Base-by-base conservation (phyloP, 495 filamentous ascomycete genomes). In the Penicillium desertorum region DNA sequence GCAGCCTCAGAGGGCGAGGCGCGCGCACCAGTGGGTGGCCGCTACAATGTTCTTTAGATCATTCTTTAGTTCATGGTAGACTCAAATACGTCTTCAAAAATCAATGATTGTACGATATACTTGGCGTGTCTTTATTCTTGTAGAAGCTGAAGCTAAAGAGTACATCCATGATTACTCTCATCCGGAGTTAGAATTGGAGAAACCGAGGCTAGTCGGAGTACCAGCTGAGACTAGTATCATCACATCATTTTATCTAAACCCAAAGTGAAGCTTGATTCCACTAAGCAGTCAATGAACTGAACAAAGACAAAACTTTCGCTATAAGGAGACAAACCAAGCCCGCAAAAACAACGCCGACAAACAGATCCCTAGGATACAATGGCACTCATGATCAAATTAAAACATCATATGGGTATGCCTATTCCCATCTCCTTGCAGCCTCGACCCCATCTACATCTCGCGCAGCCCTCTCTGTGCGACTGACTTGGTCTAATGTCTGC, bases 1-100 rank as follows among this genome's bases (percentile, higher is more conserved):
- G 92, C 92, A 0, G 92, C 92, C 23, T 88, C 88, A 29, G 91
- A 96, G 61, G 88, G 85, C 20, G 91, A 96, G 66, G 86, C 83
- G 36, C 81, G 90, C 56, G 88, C 87, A 5, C 90, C 90, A 25
- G 83, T 84, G 20, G 88, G 86, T 70, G 93, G 94, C 53, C 83
- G 94, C 59, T 98, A 98, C 67, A 96, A 85, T 30, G 91, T 98
- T 62, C 84, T 93, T 58, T 95, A 82, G 69, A 17, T 27, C 2
- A 39, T 97, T 62, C 84, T 93, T 58, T 94, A 82, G 69, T 36
- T 27, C 2, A 39, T 32, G 10, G 27, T 25, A 16, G 30, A 29
- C 53, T 34, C n/a, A 34, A 14, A 10, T 60, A 54, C 8, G 16
- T 30, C 11, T 9, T 29, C 9, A 54, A 52, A n/a, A 2, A 0